A percentile compares a stretch with the other conserved stretches of the same genome.
phyloP scores from a whole-genome alignment of 2,329 filamentous ascomycete genomes.

The Aspergillus sp. region DNA sequence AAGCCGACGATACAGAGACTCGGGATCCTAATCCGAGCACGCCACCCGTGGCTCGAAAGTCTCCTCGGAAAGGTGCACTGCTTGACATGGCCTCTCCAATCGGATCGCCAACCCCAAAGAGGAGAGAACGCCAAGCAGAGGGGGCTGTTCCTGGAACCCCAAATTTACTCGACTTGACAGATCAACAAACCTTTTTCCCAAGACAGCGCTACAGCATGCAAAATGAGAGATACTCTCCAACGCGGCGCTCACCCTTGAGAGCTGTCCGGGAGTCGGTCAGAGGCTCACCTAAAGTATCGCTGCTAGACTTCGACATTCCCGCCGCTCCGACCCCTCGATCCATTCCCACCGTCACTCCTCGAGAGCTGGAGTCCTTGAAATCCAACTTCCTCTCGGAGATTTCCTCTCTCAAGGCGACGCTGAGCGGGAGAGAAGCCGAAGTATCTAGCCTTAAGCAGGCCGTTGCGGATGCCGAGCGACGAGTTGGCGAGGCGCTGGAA shows the following conservation, averaged over 20 bases:
- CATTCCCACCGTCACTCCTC: constrained; percentile 83
- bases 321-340: constrained; percentile 89
- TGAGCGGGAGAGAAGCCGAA: constrained; percentile 92
- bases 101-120: constrained; percentile 51
- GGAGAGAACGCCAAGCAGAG: constrained; percentile 45
- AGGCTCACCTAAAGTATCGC: constrained; percentile 59
- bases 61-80: constrained; percentile 25
- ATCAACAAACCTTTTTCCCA: constrained; percentile 63
- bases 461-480: constrained; percentile 84
- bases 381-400: constrained; percentile 90
- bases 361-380: constrained; percentile 90
- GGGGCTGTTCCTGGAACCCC: constrained; percentile 59
- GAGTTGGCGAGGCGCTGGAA: constrained; percentile 83
- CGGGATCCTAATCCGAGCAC: constrained; percentile 35
- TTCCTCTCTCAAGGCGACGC: constrained; percentile 84
- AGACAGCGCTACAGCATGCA: constrained; percentile 48
- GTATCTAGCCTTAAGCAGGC: constrained; percentile 83
- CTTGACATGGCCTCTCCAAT: constrained; percentile 36
- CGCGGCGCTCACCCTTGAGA: constrained; percentile 46
- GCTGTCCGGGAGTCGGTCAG: constrained; percentile 35
- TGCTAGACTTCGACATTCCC: constrained; percentile 91
- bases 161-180: constrained; percentile 85
- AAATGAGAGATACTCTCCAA: constrained; percentile 37
- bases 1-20: constrained; percentile 21
- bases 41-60: constrained; percentile 50